These are phyloP conservation scores for Fusarium verticillioides DNA, from an alignment of 2,329 filamentous ascomycete genomes.

Conservation along the genomic window DNA sequence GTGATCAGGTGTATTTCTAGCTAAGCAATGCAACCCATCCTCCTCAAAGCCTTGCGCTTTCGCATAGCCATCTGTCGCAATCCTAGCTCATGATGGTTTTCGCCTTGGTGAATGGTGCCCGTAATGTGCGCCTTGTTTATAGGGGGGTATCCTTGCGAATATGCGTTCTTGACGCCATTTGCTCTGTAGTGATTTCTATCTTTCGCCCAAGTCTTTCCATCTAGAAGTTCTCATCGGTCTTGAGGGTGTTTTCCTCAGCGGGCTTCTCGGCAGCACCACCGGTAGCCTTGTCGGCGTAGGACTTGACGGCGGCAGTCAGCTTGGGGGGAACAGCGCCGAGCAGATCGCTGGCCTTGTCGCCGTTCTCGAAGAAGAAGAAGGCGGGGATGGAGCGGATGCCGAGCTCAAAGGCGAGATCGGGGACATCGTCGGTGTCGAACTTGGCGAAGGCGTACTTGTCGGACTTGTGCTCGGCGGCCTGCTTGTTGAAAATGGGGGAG, in stretches of 20 bases:
- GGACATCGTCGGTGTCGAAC: conserved; percentile 67
- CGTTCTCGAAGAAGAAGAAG: conserved; percentile 69
- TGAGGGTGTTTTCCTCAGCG: conserved; percentile 24
- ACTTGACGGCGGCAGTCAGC: conserved; percentile 46
- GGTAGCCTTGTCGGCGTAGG: conserved; percentile 33
- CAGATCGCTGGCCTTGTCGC: conserved; percentile 58
- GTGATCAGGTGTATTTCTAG: conserved; percentile 18
- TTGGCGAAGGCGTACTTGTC: conserved; percentile 65
- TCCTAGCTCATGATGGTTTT: neutral
- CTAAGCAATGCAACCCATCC: neutral
- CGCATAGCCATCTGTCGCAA: neutral
- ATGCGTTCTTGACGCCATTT: conserved; percentile 14
- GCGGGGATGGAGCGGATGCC: conserved; percentile 67
- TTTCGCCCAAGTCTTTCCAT: neutral
- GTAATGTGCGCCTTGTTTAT: conserved; percentile 19
- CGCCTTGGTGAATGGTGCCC: conserved; percentile 12
- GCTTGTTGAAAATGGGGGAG: conserved; percentile 63
- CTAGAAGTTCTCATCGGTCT: conserved; percentile 39
- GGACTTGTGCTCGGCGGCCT: conserved; percentile 54
- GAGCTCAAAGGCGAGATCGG: conserved; percentile 61
- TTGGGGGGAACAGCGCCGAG: conserved; percentile 52
- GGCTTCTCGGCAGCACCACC: conserved; percentile 15
- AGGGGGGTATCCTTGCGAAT: conserved; percentile 36
- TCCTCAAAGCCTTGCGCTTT: neutral
- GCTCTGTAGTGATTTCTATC: neutral